Conservation (phyloP, 257 asterid species). For the Solanum megistacrolobum region DNA sequence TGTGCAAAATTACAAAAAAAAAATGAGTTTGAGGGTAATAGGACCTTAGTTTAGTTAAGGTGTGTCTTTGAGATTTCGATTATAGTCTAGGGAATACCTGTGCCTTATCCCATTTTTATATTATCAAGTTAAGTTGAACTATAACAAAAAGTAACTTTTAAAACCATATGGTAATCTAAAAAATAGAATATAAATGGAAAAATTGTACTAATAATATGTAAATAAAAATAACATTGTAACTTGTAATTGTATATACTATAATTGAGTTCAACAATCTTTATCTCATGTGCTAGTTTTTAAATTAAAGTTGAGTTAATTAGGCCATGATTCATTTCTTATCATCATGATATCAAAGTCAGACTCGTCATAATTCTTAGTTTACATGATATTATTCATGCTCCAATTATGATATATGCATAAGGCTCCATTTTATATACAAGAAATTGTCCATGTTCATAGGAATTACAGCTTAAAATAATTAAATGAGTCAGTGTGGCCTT, state of each 20-base stretch:
- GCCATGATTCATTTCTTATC: neutral
- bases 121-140: neutral
- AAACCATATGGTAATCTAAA: neutral
- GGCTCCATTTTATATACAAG: neutral
- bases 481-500: neutral
- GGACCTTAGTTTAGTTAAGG: too few relatives aligned
- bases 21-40: too few relatives aligned
- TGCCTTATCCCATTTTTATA: too few relatives aligned
- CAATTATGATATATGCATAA: neutral
- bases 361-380: neutral
- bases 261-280: neutral
- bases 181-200: neutral
- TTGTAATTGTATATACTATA: neutral
- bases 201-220: neutral
- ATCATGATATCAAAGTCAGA: neutral
- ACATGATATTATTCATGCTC: neutral
- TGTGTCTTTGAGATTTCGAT: too few relatives aligned
- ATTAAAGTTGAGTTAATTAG: neutral
- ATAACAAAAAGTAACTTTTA: neutral
- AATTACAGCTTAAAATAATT: neutral
- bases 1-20: too few relatives aligned
- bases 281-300: neutral
- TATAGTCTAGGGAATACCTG: too few relatives aligned
- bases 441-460: neutral
- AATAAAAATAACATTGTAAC: neutral